Percentiles rank a stretch among this genome's conserved stretches.
Conservation (phyloP, 495 filamentous ascomycete species). For the Aspergillus bertholletiae region DNA sequence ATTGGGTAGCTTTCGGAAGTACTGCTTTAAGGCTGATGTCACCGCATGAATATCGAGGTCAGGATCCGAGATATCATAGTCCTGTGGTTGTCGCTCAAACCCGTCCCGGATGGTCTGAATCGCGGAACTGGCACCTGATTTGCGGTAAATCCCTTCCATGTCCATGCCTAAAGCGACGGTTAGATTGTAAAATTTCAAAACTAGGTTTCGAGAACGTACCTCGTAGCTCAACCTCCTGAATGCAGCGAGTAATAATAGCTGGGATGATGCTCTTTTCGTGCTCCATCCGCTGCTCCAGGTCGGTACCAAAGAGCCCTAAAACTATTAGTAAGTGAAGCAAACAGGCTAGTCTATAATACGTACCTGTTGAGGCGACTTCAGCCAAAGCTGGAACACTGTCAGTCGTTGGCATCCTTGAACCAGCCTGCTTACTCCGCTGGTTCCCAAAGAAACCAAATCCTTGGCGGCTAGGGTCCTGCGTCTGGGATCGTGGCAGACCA, state of each 20-base stretch:
- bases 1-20: constrained; percentile 89
- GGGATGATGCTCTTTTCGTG: constrained; percentile 89
- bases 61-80: constrained; percentile 89
- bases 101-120: constrained; percentile 84
- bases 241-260: constrained; percentile 85
- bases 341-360: neutral
- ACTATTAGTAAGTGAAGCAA: no score
- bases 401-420: constrained; percentile 48
- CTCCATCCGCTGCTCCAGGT: constrained; percentile 80
- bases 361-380: constrained; percentile 52
- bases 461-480: constrained; percentile 55
- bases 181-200: neutral
- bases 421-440: constrained; percentile 45
- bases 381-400: constrained; percentile 51
- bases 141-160: constrained; percentile 96
- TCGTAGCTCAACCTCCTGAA: constrained; percentile 93
- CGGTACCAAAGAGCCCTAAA: constrained; percentile 82
- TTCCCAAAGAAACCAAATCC: constrained; percentile 75
- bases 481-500: constrained; percentile 44
- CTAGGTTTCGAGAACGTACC: constrained; percentile 34
- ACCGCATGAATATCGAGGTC: constrained; percentile 95
- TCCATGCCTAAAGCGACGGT: constrained; percentile 72
- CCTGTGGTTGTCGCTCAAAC: constrained; percentile 70
- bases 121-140: constrained; percentile 85
- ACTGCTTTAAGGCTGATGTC: constrained; percentile 93